Evolutionary conservation across 768 basidiomycete genomes (phyloP), one percentile per base, ranked within the genome.

Genomic region (Mycena albidolilacea): DNA sequence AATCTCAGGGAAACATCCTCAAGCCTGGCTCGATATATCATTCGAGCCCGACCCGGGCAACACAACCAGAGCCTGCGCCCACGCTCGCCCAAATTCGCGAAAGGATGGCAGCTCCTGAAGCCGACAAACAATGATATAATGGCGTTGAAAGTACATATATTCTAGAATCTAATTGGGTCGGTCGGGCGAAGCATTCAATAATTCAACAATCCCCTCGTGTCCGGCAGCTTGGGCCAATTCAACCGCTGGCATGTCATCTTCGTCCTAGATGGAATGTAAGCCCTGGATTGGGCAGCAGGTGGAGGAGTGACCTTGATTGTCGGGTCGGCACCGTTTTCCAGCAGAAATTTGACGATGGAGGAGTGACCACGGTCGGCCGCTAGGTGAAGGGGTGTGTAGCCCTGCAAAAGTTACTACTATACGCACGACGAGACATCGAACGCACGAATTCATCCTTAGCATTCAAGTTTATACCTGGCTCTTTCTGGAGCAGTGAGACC

Each of bases 341-440:
- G 79, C 50, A 98, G 81, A 6, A 91, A 68, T 74, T 86, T 82
- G 2, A 93, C 92, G 3, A 89, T 82, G 0, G 85, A 84, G 8
- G 84, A 67, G 77, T 91, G 87, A 1, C 97, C 97, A 78, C 96
- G 86, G 80, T 98, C 97, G 37, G 92, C 90, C 6, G 97, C 96
- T 0, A 97, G 86, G 77, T 98, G 97, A 21, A 98, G 82, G 9
- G 96, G 88, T 0, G 96, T 95, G 80, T 96, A 96, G 44, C 95
- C 96, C 97, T 98, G 77, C 21, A 59, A 63, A 67, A 23, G 39
- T 54, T 60, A 73, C 23, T 38, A 70, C 70, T 65, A 55, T 50
- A 11, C 12, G 19, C 35, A 67, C 21, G 64, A 62, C 38, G 44
- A 67, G 15, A 52, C 37, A 55, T n/a, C 38, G 19, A 57, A 83